Conservation (phyloP, 2,329 filamentous ascomycete genomes). For the Xylaria hypoxylon region DNA sequence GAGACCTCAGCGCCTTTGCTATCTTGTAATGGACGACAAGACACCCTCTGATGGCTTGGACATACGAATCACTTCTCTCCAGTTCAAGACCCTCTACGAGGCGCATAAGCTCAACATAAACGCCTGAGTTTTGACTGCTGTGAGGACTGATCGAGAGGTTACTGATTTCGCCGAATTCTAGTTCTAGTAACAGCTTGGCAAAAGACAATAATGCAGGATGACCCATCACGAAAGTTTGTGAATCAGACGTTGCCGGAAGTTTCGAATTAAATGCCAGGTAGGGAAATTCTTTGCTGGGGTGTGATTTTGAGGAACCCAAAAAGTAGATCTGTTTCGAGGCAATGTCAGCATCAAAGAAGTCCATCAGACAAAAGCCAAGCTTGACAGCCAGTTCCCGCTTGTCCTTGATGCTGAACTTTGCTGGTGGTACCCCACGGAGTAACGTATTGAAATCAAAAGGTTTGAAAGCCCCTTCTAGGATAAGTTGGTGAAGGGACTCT, state of each 20-base stretch:
- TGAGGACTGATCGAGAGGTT: neutral
- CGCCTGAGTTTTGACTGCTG: neutral
- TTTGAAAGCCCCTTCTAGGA: neutral
- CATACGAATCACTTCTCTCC: neutral
- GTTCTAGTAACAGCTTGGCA: neutral
- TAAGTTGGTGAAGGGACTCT: slow-evolving; percentile 1
- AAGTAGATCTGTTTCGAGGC: neutral
- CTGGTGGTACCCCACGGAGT: neutral
- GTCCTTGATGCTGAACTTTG: neutral
- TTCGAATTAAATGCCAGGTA: neutral
- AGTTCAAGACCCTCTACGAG: neutral
- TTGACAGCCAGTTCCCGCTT: neutral
- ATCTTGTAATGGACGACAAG: slow-evolving; percentile 1
- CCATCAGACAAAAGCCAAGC: neutral
- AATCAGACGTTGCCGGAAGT: neutral
- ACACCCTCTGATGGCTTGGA: neutral
- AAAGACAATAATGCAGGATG: neutral
- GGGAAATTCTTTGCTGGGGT: neutral
- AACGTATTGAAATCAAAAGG: neutral
- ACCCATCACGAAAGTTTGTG: neutral
- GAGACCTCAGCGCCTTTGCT: neutral
- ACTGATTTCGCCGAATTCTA: neutral
- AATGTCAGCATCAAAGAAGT: neutral
- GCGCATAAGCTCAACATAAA: neutral
- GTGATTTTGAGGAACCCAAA: neutral